A percentile compares a stretch with the other conserved stretches of the same genome.
phyloP scores from a whole-genome alignment of 257 asterid species.

The Capsicum chinense region DNA sequence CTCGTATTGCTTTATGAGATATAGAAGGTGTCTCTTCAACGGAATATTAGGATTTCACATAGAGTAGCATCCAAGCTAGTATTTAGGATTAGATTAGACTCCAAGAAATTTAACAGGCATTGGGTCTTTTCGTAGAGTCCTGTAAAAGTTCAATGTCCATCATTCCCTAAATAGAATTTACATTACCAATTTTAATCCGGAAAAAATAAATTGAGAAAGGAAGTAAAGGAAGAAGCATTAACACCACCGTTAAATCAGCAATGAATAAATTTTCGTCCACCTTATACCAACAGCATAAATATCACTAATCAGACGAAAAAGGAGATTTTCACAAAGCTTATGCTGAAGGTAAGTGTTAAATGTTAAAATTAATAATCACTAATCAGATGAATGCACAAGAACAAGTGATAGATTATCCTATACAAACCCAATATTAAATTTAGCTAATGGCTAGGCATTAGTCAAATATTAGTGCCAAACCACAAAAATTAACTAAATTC shows the following conservation, averaged over 20 bases:
- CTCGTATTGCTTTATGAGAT: too few relatives aligned
- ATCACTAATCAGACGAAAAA: neutral
- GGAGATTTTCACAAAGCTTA: neutral
- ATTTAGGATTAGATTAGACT: too few relatives aligned
- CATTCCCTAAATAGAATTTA: too few relatives aligned
- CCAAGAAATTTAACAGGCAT: too few relatives aligned
- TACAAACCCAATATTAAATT: neutral
- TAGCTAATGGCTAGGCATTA: conserved; percentile 17
- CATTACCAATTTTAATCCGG: neutral
- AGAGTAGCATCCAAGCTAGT: too few relatives aligned
- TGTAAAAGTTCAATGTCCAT: too few relatives aligned
- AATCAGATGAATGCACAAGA: conserved; percentile 26
- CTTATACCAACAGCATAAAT: neutral
- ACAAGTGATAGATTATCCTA: neutral
- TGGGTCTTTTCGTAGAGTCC: too few relatives aligned
- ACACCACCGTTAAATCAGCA: neutral
- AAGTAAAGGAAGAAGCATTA: neutral
- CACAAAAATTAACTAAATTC: conserved; percentile 17
- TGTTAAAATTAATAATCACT: conserved; percentile 4
- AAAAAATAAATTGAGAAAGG: neutral
- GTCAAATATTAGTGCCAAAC: conserved; percentile 13
- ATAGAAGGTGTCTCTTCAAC: too few relatives aligned
- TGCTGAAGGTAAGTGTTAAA: neutral
- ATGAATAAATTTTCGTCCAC: neutral
- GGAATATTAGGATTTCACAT: too few relatives aligned